Conservation (phyloP, 148 eudicot species). For the Cornus kousa region DNA sequence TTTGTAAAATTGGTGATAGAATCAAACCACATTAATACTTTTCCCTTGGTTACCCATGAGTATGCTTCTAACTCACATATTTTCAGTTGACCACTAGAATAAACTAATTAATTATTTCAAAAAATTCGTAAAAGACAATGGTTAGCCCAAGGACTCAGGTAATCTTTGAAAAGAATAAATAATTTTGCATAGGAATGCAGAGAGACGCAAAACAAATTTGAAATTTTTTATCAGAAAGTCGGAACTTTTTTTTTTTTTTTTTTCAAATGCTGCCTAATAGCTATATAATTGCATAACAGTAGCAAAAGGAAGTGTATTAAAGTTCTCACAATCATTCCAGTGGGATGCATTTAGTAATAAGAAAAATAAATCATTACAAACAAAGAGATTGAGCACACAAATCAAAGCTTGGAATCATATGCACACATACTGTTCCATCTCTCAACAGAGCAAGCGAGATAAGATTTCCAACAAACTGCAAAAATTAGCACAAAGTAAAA, state of each 20-base stretch:
- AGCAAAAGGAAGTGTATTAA: not conserved
- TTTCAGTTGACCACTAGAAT: too few species aligned
- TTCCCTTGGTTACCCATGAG: too few species aligned
- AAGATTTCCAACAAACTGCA: slow-evolving; percentile 89
- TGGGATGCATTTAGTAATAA: slow-evolving; percentile 4
- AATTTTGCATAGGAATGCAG: too few species aligned
- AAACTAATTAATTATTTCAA: too few species aligned
- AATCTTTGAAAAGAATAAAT: too few species aligned
- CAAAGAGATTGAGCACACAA: not conserved
- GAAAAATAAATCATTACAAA: not conserved
- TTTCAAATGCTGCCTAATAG: not conserved
- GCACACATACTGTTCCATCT: slow-evolving; percentile 58
- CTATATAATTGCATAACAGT: not conserved
- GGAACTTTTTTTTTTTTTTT: not conserved
- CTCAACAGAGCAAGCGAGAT: slow-evolving; percentile 67
- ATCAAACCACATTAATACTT: too few species aligned
- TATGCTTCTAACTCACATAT: too few species aligned
- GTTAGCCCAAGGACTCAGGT: too few species aligned
- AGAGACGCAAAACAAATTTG: too few species aligned
- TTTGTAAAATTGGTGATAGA: too few species aligned
- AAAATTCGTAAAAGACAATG: too few species aligned
- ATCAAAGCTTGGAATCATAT: slow-evolving; percentile 1
- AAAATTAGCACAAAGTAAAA: slow-evolving; percentile 7
- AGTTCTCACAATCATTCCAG: not conserved
- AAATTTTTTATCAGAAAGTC: too few species aligned